Evolutionary conservation across 345 rosid species (phyloP).

Genomic region (Brassica napus): DNA sequence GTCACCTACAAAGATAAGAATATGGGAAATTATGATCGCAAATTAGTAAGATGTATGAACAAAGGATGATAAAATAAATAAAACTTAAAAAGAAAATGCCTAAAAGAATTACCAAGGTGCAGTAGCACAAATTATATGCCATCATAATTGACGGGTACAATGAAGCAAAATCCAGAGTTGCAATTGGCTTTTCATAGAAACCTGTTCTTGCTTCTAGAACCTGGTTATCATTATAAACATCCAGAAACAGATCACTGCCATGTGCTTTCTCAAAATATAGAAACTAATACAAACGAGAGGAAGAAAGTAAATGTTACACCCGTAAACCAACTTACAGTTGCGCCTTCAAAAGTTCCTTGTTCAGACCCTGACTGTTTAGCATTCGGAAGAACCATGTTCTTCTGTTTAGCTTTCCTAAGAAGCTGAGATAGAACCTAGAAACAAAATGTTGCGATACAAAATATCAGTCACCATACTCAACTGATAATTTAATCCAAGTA

Average conservation of each 20-base stretch:
- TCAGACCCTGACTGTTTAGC: conserved; percentile 85
- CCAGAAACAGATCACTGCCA: conserved; percentile 6
- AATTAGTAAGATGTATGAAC: conserved; percentile 2
- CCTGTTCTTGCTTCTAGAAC: conserved; percentile 94
- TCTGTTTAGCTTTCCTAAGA: conserved; percentile 92
- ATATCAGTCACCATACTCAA: conserved; percentile 17
- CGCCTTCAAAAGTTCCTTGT: conserved; percentile 96
- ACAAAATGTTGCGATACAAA: conserved; percentile 18
- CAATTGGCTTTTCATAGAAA: conserved; percentile 93
- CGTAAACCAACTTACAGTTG: conserved; percentile 74
- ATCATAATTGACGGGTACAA: conserved; percentile 98
- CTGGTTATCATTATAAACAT: conserved; percentile 45
- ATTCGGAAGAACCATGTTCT: conserved; percentile 81
- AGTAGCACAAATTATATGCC: conserved; percentile 97
- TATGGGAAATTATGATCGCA: conserved; percentile 24
- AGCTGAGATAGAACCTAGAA: conserved; percentile 94
- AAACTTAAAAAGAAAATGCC: conserved; percentile 7
- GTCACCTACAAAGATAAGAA: conserved; percentile 59
- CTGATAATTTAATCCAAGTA: conserved; percentile 12
- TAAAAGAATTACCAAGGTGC: conserved; percentile 71
- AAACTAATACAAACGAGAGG: conserved; percentile 4
- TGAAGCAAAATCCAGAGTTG: conserved; percentile 97
- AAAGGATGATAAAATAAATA: not conserved
- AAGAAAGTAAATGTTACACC: conserved; percentile 6
- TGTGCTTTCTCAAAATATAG: conserved; percentile 1